Conservation (phyloP, 139 green algal species). For the Eudorina sp. region DNA sequence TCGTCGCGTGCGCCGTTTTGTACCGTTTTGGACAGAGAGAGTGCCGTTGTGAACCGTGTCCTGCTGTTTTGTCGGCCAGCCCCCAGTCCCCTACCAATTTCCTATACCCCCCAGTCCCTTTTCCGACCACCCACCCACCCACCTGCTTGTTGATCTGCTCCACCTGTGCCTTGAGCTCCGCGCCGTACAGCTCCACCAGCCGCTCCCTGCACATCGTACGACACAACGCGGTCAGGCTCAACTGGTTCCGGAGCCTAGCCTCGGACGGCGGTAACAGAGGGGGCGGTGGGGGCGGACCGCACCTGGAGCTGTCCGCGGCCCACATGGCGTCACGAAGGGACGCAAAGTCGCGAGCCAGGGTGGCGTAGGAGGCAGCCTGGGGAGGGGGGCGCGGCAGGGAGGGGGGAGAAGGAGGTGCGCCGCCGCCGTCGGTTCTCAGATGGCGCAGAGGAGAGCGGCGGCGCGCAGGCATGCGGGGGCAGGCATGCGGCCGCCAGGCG, state of each 20-base stretch:
- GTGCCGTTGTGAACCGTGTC: too few species aligned
- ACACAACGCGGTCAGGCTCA: too few species aligned
- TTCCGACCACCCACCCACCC: background rate
- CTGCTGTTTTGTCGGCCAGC: too few species aligned
- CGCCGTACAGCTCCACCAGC: constrained; percentile 53
- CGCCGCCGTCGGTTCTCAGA: too few species aligned
- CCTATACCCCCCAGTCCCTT: too few species aligned
- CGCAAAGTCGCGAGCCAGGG: constrained; percentile 71
- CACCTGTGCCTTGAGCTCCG: constrained; percentile 63
- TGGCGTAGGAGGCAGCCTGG: constrained; percentile 64
- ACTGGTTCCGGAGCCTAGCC: too few species aligned
- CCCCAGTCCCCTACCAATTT: too few species aligned
- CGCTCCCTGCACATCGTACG: constrained; percentile 46
- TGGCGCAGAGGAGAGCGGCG: background rate
- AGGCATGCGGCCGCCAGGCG: background rate
- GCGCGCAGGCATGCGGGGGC: background rate
- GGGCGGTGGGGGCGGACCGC: too few species aligned
- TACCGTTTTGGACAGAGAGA: too few species aligned
- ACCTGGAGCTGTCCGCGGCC: constrained; percentile 49
- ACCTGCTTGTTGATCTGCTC: constrained; percentile 56
- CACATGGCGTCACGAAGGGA: constrained; percentile 74
- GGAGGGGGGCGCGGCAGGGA: too few species aligned
- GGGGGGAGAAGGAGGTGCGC: background rate
- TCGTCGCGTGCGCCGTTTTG: too few species aligned
- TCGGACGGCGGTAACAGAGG: too few species aligned